Conservation (phyloP, 1,284 basidiomycete genomes). For the Ganoderma resinaceum region DNA sequence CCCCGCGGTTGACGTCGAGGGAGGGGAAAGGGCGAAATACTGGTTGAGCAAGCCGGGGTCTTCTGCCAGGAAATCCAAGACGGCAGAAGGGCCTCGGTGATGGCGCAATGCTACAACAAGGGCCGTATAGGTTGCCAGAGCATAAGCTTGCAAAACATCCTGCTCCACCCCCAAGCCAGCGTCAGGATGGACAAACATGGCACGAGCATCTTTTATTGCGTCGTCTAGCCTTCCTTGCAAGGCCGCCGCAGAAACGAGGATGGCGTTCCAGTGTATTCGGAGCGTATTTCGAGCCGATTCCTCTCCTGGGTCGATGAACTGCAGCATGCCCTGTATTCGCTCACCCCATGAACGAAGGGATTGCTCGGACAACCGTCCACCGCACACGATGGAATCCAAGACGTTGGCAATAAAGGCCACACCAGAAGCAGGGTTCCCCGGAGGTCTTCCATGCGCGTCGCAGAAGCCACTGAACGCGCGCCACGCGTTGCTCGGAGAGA, state of each 20-base stretch:
- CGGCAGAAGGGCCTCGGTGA: slow-evolving; percentile 44
- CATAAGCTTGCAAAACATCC: slow-evolving; percentile 29
- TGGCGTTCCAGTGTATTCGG: slow-evolving; percentile 28
- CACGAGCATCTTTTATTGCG: slow-evolving; percentile 20
- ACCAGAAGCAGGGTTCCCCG: slow-evolving; percentile 14
- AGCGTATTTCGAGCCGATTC: slow-evolving; percentile 11
- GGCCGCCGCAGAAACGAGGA: slow-evolving; percentile 29
- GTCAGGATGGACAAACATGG: slow-evolving; percentile 23
- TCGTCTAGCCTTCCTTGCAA: slow-evolving; percentile 34
- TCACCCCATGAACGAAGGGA: slow-evolving; percentile 42
- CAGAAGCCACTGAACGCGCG: slow-evolving; percentile 24
- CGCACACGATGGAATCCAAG: slow-evolving; percentile 10
- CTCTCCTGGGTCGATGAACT: slow-evolving; percentile 36
- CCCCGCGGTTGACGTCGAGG: slow-evolving; percentile 8
- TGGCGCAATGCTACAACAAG: slow-evolving; percentile 49
- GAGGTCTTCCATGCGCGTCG: slow-evolving; percentile 10
- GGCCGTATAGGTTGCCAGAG: slow-evolving; percentile 45
- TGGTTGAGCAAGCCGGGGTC: slow-evolving; percentile 50
- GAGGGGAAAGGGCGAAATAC: slow-evolving; percentile 37
- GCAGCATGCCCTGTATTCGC: slow-evolving; percentile 45
- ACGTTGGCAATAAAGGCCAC: slow-evolving; percentile 22
- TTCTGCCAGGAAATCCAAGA: slow-evolving; percentile 52
- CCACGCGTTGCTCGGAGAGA: slow-evolving; percentile 32
- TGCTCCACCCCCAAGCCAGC: slow-evolving; percentile 5
- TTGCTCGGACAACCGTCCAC: slow-evolving; percentile 11